phyloP scores from a whole-genome alignment of 345 rosid genomes.

The Citrus glauca region DNA sequence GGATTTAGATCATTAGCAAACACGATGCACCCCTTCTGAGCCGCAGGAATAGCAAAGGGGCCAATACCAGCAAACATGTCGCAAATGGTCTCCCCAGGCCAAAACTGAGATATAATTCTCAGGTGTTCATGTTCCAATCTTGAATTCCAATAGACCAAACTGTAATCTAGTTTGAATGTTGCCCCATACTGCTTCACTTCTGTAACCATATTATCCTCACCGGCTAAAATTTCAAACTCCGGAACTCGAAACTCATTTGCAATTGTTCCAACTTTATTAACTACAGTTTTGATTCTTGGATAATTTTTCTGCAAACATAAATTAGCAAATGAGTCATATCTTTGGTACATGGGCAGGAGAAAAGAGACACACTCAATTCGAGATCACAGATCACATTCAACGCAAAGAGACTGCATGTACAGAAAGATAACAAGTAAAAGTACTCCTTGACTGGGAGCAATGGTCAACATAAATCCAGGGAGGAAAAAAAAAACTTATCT shows the following conservation, averaged over 20 bases:
- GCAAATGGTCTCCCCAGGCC: conserved; percentile 79
- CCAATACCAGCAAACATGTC: conserved; percentile 98
- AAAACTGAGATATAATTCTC: conserved; percentile 67
- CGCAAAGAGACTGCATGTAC: background rate
- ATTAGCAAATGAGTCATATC: background rate
- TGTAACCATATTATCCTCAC: conserved; percentile 74
- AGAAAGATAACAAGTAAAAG: background rate
- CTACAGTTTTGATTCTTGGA: conserved; percentile 81
- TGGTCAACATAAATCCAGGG: background rate
- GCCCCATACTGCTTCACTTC: conserved; percentile 96
- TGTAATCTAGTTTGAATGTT: conserved; percentile 80
- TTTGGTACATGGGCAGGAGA: background rate
- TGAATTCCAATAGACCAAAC: conserved; percentile 92
- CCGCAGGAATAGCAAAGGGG: conserved; percentile 94
- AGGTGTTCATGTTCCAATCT: conserved; percentile 93
- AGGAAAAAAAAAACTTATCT: background rate
- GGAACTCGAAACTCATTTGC: conserved; percentile 92
- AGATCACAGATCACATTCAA: background rate
- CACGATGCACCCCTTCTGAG: conserved; percentile 83
- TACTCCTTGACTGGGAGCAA: background rate
- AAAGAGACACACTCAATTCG: background rate
- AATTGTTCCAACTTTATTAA: conserved; percentile 80
- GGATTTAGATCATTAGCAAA: conserved; percentile 92
- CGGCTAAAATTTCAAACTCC: conserved; percentile 85
- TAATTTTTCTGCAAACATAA: conserved; percentile 65